Evolutionary conservation across 495 filamentous ascomycete species (phyloP).

Genomic region (Penicillium psychrofluorescens): DNA sequence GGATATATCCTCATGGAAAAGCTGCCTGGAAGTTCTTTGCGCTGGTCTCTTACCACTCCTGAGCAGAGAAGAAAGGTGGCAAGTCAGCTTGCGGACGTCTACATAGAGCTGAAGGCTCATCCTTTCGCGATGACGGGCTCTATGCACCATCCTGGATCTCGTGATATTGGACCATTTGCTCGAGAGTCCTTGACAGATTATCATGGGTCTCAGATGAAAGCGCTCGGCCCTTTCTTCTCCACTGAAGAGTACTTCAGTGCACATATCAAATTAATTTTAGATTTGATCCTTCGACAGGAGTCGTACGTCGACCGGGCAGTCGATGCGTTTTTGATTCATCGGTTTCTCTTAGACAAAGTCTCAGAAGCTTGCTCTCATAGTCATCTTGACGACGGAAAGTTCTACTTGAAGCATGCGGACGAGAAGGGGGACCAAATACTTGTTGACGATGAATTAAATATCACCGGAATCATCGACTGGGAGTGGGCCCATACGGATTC

Average conservation of each 20-base stretch:
- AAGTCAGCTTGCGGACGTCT: conserved; percentile 33
- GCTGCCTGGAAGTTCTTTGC: conserved; percentile 24
- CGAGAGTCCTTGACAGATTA: conserved; percentile 24
- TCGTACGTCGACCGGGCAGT: conserved; percentile 13
- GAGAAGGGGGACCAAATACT: conserved; percentile 38
- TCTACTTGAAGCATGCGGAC: no score
- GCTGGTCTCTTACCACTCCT: conserved; percentile 17
- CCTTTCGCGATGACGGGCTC: conserved; percentile 24
- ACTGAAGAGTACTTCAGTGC: conserved; percentile 9
- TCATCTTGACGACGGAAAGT: conserved; percentile 11
- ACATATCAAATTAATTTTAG: conserved; percentile 15
- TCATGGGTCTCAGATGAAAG: conserved; percentile 1
- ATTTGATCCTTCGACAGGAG: conserved; percentile 26
- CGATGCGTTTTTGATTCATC: conserved; percentile 30
- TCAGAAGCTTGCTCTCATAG: conserved; percentile 1
- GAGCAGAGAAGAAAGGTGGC: conserved; percentile 25
- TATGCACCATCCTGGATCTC: conserved; percentile 12
- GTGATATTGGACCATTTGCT: conserved; percentile 23
- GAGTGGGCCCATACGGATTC: conserved; percentile 31
- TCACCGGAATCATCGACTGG: conserved; percentile 41
- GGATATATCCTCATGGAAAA: conserved; percentile 38
- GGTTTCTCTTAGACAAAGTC: conserved; percentile 28
- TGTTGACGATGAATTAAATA: conserved; percentile 33
- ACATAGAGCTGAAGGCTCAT: conserved; percentile 26
- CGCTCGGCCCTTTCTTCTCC: conserved; percentile 16